Percentiles rank a stretch among this genome's conserved stretches.
Evolutionary conservation across 805 yeast genomes (phyloP).

Genomic region (Cyberlindnera xishuangbannaensis): DNA sequence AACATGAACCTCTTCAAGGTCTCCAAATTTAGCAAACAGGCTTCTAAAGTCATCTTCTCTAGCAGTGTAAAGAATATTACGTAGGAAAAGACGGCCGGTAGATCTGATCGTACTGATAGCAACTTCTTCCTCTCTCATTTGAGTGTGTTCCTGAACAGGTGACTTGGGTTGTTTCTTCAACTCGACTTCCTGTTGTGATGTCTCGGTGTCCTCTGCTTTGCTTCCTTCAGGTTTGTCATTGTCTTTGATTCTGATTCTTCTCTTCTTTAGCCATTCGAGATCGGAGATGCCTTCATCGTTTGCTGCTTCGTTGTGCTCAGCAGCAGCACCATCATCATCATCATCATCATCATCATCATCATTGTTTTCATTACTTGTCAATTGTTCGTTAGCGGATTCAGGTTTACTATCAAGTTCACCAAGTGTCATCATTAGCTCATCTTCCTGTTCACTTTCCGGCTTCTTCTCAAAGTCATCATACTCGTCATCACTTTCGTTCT

Average conservation of each 20-base stretch:
- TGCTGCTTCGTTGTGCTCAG: conserved; percentile 28
- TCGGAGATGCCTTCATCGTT: conserved; percentile 57
- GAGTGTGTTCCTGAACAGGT: conserved; percentile 21
- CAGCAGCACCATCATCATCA: too few relatives aligned
- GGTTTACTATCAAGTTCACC: too few relatives aligned
- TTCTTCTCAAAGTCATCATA: conserved; percentile 29
- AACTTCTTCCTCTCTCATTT: conserved; percentile 33
- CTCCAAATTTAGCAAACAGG: conserved; percentile 65
- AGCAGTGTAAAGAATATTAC: conserved; percentile 79
- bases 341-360: too few relatives aligned
- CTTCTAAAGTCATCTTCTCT: conserved; percentile 70
- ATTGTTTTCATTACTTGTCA: too few relatives aligned
- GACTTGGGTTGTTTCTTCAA: conserved; percentile 21
- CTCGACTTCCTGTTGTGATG: conserved; percentile 7
- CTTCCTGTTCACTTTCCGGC: conserved; percentile 38
- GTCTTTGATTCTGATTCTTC: conserved; percentile 67
- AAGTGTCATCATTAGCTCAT: conserved; percentile 46
- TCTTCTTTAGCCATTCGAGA: conserved; percentile 79
- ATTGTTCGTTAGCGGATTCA: too few relatives aligned
- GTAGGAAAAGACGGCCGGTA: conserved; percentile 80
- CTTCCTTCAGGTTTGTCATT: conserved; percentile 22
- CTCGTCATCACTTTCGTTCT: conserved; percentile 41
- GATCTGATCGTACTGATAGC: conserved; percentile 45
- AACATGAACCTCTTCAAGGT: conserved; percentile 81
- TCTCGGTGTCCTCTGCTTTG: conserved; percentile 13